A percentile compares a stretch with the other conserved stretches of the same genome.
Evolutionary conservation across 768 basidiomycete species (phyloP).

Genomic region (Russula sp.): DNA sequence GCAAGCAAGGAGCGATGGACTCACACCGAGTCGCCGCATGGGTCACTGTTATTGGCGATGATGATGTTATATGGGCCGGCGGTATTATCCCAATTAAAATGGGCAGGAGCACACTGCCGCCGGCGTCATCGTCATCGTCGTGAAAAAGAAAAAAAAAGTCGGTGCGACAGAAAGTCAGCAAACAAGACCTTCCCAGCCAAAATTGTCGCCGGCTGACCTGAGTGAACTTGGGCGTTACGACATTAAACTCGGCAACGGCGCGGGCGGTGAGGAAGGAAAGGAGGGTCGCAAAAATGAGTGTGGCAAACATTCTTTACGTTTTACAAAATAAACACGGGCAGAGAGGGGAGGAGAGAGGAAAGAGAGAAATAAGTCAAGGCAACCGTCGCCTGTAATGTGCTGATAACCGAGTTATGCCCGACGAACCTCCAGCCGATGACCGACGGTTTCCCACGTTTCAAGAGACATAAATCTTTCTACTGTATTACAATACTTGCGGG

Average conservation of each 20-base stretch:
- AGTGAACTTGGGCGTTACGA: slow-evolving; percentile 45
- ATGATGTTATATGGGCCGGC: slow-evolving; percentile 53
- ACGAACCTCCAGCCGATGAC: too few relatives aligned
- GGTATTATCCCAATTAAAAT: slow-evolving; percentile 48
- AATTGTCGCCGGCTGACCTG: slow-evolving; percentile 39
- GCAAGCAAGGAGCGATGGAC: slow-evolving; percentile 24
- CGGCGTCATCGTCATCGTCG: not conserved
- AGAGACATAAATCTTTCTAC: not conserved
- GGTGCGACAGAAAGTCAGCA: not conserved
- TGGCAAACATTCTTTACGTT: slow-evolving; percentile 59
- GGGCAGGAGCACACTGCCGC: slow-evolving; percentile 45
- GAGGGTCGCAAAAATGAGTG: slow-evolving; percentile 71
- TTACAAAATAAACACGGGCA: not conserved
- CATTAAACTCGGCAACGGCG: slow-evolving; percentile 48
- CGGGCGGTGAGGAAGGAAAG: slow-evolving; percentile 49
- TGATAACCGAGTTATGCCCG: too few relatives aligned
- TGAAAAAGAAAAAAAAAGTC: slow-evolving; percentile 2
- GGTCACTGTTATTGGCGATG: slow-evolving; percentile 45
- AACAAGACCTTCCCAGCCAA: not conserved
- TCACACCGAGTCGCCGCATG: slow-evolving; percentile 58
- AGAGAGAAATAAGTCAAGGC: not conserved
- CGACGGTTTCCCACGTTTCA: too few relatives aligned
- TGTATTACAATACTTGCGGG: too few relatives aligned
- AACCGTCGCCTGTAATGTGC: too few relatives aligned
- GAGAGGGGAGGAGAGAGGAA: slow-evolving; percentile 25